Conservation (phyloP, 805 yeast genomes). For the Schwanniomyces occidentalis region DNA sequence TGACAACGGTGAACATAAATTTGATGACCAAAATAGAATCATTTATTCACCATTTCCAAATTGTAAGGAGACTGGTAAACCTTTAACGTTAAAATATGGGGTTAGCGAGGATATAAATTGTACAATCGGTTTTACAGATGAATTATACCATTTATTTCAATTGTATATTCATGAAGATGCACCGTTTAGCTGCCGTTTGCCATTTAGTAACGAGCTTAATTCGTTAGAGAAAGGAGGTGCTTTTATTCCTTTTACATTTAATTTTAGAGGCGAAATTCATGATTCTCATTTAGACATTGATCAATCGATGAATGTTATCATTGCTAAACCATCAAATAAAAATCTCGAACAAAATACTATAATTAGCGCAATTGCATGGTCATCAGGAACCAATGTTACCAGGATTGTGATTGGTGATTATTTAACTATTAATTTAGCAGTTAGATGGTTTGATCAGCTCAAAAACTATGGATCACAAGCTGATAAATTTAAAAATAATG, state of each 20-base stretch:
- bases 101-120: slow-evolving; percentile 55
- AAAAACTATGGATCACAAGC: slow-evolving; percentile 17
- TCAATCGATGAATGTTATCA: slow-evolving; percentile 51
- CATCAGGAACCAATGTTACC: slow-evolving; percentile 61
- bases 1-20: slow-evolving; percentile 74
- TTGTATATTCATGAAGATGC: slow-evolving; percentile 75
- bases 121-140: slow-evolving; percentile 62
- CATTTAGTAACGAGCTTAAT: slow-evolving; percentile 46
- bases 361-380: slow-evolving; percentile 57
- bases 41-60: slow-evolving; percentile 58
- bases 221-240: slow-evolving; percentile 46
- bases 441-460: slow-evolving; percentile 52
- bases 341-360: slow-evolving; percentile 39
- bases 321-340: slow-evolving; percentile 37
- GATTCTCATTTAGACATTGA: slow-evolving; percentile 72
- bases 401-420: slow-evolving; percentile 66
- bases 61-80: slow-evolving; percentile 65
- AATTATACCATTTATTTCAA: slow-evolving; percentile 70
- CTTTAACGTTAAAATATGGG: slow-evolving; percentile 57
- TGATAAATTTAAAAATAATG: slow-evolving; percentile 10
- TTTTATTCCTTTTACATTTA: slow-evolving; percentile 59
- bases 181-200: slow-evolving; percentile 69
- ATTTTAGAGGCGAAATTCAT: slow-evolving; percentile 65
- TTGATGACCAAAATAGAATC: slow-evolving; percentile 60
- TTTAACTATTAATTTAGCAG: slow-evolving; percentile 56